These are phyloP conservation scores for Trichomonas tenax DNA, from an alignment of 208 protist genomes.

Conservation along the genomic window DNA sequence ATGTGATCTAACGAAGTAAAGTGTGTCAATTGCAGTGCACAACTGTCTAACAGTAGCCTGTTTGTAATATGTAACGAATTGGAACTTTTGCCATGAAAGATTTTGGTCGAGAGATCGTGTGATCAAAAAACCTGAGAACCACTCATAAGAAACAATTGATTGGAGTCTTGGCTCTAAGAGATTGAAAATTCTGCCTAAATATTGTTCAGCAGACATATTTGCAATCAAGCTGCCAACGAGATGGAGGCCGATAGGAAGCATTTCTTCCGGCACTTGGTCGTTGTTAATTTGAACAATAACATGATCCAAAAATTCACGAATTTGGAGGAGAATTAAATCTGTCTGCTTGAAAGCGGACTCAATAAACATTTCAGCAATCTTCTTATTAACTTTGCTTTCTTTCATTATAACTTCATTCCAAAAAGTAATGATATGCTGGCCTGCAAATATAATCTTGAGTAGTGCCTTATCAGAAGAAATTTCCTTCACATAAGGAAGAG, in stretches of 20 bases:
- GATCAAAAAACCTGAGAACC: not conserved
- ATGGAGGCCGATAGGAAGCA: not conserved
- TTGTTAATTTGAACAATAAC: not conserved
- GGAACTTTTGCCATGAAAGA: not conserved
- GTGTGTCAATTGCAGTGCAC: not conserved
- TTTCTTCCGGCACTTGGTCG: not conserved
- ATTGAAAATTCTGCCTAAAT: not conserved
- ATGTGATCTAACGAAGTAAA: not conserved
- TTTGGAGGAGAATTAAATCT: not conserved
- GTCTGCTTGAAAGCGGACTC: not conserved
- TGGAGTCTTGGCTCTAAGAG: not conserved
- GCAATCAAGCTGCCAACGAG: not conserved
- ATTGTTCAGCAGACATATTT: not conserved
- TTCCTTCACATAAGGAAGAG: not conserved
- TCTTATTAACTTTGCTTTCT: not conserved
- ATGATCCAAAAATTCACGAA: not conserved
- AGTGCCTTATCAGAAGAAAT: not conserved
- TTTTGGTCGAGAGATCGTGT: not conserved
- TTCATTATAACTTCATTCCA: not conserved
- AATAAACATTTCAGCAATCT: not conserved
- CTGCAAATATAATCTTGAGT: not conserved
- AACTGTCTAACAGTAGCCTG: not conserved
- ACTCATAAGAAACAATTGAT: not conserved
- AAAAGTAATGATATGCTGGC: not conserved
- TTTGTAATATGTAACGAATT: not conserved